Base-by-base conservation (phyloP, 257 asterid genomes). In the Voacanga thouarsii region DNA sequence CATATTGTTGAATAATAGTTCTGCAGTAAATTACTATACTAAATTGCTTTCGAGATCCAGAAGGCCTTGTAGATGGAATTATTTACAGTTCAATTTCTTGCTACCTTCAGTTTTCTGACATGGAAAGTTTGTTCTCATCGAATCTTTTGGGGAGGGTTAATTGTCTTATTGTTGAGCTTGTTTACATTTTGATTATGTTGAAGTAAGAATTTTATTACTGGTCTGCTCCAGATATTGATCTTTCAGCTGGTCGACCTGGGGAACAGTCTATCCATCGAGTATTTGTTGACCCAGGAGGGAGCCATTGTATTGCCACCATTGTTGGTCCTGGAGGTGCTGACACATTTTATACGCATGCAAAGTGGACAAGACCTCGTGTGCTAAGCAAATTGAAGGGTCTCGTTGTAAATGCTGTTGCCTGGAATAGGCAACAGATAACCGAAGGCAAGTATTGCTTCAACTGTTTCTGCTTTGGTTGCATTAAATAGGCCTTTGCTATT, bases 271-370 rank as follows among this genome's bases (percentile, higher is more conserved):
- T 96, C 85, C 97, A 93, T 84, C 86, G 88, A 83, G 98, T 96
- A 77, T 96, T 92, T 72, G 89, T 92, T 83, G 99, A 96, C 82
- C 94, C 99, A 21, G 99, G 99, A 71, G 99, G 98, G 53, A 86
- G 98, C 82, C 99, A 96, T 67, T 93, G 97, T 81, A 96, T 96
- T 84, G 97, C 97, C 75, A 86, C 92, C 56, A 95, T 96, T 65
- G 90, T 90, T 84, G 99, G 98, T 76, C 92, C 89, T 83, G 96
- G 97, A 76, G 93, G 92, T 61, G 87, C 98, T 14, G 98, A 96
- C 82, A 96, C 99, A 26, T 93, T 89, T 83, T 96, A 93, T 75
- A 88, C 89, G 10, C 99, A 96, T 81, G 96, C 96, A 64, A 96
- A 90, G 86, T 96, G 99, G 99, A 86, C 90, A 16, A 96, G 86